These are phyloP conservation scores for Pezicula carpinea DNA, from an alignment of 2,329 filamentous ascomycete genomes.

Conservation along the genomic window DNA sequence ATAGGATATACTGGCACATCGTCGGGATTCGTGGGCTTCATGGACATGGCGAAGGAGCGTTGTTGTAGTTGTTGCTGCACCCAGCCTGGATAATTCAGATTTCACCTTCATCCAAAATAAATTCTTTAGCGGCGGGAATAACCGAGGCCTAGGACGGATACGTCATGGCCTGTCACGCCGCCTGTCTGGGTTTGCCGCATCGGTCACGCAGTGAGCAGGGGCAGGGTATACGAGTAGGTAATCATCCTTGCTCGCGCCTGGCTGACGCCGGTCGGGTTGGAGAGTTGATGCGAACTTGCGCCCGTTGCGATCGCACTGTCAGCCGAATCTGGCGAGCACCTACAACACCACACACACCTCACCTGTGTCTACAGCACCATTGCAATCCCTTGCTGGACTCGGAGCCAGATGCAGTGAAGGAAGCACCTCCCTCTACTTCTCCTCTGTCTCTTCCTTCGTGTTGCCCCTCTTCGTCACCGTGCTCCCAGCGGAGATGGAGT, in stretches of 20 bases:
- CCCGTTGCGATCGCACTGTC: neutral
- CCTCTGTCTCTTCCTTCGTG: too few relatives aligned
- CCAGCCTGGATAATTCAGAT: neutral
- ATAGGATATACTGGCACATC: conserved; percentile 91
- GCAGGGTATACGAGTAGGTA: too few relatives aligned
- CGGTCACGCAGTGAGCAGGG: too few relatives aligned
- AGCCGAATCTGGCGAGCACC: neutral
- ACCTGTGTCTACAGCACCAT: too few relatives aligned
- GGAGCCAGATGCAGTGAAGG: too few relatives aligned
- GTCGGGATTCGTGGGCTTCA: conserved; percentile 81
- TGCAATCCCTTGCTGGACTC: too few relatives aligned
- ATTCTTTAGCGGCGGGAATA: conserved; percentile 8
- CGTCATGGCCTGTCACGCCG: too few relatives aligned
- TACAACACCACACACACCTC: neutral
- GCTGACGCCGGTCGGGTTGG: too few relatives aligned
- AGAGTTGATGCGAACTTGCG: neutral
- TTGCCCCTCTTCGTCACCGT: neutral
- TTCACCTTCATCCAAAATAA: neutral
- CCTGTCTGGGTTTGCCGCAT: too few relatives aligned
- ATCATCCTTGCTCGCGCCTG: neutral
- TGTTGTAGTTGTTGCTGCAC: conserved; percentile 4
- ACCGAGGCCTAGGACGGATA: conserved; percentile 2
- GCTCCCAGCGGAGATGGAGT: conserved; percentile 27
- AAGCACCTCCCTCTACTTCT: neutral
- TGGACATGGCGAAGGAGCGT: conserved; percentile 32